Evolutionary conservation across 306 rosid species (phyloP), one percentile per base, ranked within the genome.

Genomic region (Cucumis cinereus): DNA sequence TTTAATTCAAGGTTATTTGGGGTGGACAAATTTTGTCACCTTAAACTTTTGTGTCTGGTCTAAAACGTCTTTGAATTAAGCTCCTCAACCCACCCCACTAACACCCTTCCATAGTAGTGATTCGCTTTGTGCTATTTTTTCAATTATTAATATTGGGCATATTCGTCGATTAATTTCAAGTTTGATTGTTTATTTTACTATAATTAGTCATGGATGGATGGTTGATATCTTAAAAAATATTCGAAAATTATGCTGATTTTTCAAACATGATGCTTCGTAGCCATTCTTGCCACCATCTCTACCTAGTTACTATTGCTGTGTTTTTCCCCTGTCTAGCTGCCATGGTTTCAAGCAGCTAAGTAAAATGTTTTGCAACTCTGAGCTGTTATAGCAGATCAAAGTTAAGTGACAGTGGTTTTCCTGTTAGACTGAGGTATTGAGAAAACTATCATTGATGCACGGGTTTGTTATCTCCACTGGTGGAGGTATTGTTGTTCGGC

Each of bases 401-500:
- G 73, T 77, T 72, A 26, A 45, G 76, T 71, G 76, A 64, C 74
- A 71, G 56, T 73, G 60, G 14, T 78, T 53, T 79, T 77, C 64
- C 38, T 86, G 83, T 84, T 85, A 94, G 99, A 90, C 90, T 19
- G 93, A 90, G 87, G 92, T 54, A 43, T 85, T 94, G 85, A 83
- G 30, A 72, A 82, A 89, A 84, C 83, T 90, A 70, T 92, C 97
- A 76, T 78, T 61, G 81, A 85, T 82, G 96, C 89, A 76, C 77
- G 87, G 45, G 74, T 74, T 81, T 77, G 95, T 94, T 77, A 83
- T 90, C 82, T 92, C 99, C 77, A 94, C 99, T 74, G 99, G 99
- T 73, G 99, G 99, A 79, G 99, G 97, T 80, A 94, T 88, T 63
- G 99, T 94, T 78, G 64, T 81, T 78, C 87, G 97, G 83, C 95